Base-by-base conservation (phyloP, 495 filamentous ascomycete species). In the Sabuloglossum arenarium region DNA sequence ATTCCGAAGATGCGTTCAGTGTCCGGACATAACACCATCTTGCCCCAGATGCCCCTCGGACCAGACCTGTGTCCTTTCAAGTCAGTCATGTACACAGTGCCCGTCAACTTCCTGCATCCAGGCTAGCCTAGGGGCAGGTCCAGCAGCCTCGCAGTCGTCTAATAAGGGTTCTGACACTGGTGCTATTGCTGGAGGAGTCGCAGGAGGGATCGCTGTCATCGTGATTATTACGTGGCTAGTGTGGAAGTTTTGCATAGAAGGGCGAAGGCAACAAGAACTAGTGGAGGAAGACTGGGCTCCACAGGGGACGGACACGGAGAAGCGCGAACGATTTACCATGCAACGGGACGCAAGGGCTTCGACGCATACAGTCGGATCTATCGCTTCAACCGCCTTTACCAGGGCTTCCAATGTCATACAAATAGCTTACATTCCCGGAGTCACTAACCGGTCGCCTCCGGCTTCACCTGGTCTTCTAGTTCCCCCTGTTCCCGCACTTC, bases 371-470 rank as follows among this genome's bases (percentile, higher is more conserved):
- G 83, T 86, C 55, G 77, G 80, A 59, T 96, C 89, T 37, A 87
- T 97, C 63, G 91, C 93, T 16, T 95, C 89, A 10, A 96, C 90
- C 52, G 86, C 96, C 55, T 79, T 94, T 55, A 97, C 91, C 6
- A 82, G 91, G 49, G 91, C 91, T 46, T 96, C 90, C 58, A 97
- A 98, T 70, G 86, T 98, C 65, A 98, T 98, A 59, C 91, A 97
- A 69, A 98, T 98, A 66, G 91, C 93, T 46, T 98, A 96, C 67
- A 96, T 98, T 60, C 91, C 91, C 51, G 91, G 91, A 47, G 89
- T 97, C 64, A 97, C 88, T 56, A 96, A 96, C 69, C 78, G 91
- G 49, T 88, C 88, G 3, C 79, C 83, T 1, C 84, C 85, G 10
- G 78, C 84, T 29, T 88, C 85, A 0, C 87, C 88, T 9, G 82